Base-by-base conservation (phyloP, 495 filamentous ascomycete species). In the Penicillium goetzii region DNA sequence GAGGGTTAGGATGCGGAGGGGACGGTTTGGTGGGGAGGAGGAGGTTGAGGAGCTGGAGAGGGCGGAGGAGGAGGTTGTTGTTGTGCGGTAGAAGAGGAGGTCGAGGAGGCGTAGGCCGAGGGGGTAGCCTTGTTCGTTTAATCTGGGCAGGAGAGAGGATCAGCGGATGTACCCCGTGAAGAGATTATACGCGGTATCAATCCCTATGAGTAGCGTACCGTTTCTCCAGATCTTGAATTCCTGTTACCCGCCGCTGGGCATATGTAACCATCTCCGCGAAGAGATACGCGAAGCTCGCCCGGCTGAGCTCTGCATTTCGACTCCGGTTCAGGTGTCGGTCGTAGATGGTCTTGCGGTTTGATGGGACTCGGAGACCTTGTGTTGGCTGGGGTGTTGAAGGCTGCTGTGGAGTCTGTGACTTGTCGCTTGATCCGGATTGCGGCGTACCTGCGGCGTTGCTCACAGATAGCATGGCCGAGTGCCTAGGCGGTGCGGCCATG, bases 221-320 rank as follows among this genome's bases (percentile, higher is more conserved):
- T 80, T 92, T 92, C 75, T 99, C 95, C 15, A 99, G 72, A 74
- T 97, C 96, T 70, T 93, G 88, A 57, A 98, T 96, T 2, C 91
- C 92, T 59, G 90, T 94, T 58, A 97, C 93, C 65, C 90, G 81
- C 68, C 88, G 87, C 72, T 97, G 96, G 47, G 95, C 93, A 75
- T 99, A 98, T 68, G 85, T 88, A 34, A 99, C 93, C 92, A 99
- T 97, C 83, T 97, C 94, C 41, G 86, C 88, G 69, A 99, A 99
- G 23, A 99, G 81, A 72, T 95, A 97, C 34, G 95, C 96, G 76
- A 99, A 97, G 74, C 90, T 91, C 0, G 96, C 88, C 59, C 95
- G 89, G 75, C 92, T 96, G 62, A 95, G 84, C 80, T 98, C 93
- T 30, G 90, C 83, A 64, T 89, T 91, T 71, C 90, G 90, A 71